Base-by-base conservation (phyloP, 2,329 filamentous ascomycete genomes). In the Phyllosticta citrichinensis region DNA sequence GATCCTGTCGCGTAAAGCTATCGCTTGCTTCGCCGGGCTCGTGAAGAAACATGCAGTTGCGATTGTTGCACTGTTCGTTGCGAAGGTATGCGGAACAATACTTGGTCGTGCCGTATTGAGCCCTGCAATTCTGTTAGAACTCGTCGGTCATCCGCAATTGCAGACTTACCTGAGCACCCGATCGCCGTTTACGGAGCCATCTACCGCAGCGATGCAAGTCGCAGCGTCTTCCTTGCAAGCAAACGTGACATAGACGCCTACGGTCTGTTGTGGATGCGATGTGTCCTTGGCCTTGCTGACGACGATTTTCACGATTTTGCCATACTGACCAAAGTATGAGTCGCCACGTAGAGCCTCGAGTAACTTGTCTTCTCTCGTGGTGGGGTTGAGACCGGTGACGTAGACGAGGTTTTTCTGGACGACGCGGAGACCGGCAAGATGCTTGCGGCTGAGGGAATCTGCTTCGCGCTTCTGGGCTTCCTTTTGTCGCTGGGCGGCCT, bases 401-500 rank as follows among this genome's bases (percentile, higher is more conserved):
- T 99, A 99, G 65, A 99, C 94, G 54, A 99, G 84, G 71, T 99
- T 99, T 79, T 97, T 97, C 76, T 99, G 94, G 51, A 97, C 91
- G 53, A 99, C 94, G 56, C 94, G 86, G 56, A 99, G 89, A 62
- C 94, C 94, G 59, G 96, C 91, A 27, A 99, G 83, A 71, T 97
- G 96, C 74, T 97, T 97, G 65, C 94, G 88, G 73, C 91, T 96
- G 63, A 96, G 88, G 63, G 91, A 92, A 74, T 99, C 95, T 63
- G 93, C 92, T 76, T 99, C 94, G 65, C 91, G 91, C 72, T 96
- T 97, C 73, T 97, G 92, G 1, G 87, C 89, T 75, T 99, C 95
- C 73, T 96, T 97, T 71, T 97, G 93, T 67, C 90, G 87, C 62
- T 87, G 85, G 58, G 90, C 90, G 65, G 91, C 89, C 68, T 93